Evolutionary conservation across 805 yeast species (phyloP).

Genomic region (Starmerella tilneyi): DNA sequence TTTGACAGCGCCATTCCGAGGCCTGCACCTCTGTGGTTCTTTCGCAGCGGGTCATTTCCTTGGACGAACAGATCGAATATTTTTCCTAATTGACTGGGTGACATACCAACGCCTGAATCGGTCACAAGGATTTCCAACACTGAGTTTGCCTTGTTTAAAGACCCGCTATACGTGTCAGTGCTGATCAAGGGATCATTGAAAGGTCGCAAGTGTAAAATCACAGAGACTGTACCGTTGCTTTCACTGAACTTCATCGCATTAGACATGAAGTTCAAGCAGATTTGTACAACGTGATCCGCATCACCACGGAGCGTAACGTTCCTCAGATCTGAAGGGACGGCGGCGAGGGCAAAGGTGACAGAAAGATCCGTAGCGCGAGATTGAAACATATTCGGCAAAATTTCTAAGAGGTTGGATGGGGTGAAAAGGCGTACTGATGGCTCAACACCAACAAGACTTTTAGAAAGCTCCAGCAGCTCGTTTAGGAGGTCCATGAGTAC

Average conservation of each 20-base stretch:
- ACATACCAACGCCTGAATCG: slow-evolving; percentile 93
- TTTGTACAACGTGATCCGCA: slow-evolving; percentile 77
- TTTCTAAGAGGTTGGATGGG: slow-evolving; percentile 66
- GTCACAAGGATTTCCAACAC: slow-evolving; percentile 58
- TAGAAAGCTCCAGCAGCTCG: slow-evolving; percentile 81
- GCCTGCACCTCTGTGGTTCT: slow-evolving; percentile 94
- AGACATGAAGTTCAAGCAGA: slow-evolving; percentile 83
- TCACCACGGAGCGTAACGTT: slow-evolving; percentile 65
- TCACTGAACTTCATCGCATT: slow-evolving; percentile 91
- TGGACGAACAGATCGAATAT: slow-evolving; percentile 95
- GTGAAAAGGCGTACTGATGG: slow-evolving; percentile 73
- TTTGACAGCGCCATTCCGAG: slow-evolving; percentile 81
- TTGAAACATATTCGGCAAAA: slow-evolving; percentile 72
- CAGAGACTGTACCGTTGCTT: slow-evolving; percentile 33
- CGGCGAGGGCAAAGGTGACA: slow-evolving; percentile 52
- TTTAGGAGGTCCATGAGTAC: slow-evolving; percentile 78
- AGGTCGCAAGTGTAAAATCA: slow-evolving; percentile 18
- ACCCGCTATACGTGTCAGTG: slow-evolving; percentile 11
- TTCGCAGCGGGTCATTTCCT: slow-evolving; percentile 87
- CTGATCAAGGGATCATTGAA: slow-evolving; percentile 13
- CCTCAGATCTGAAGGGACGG: slow-evolving; percentile 43
- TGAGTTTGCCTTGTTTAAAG: slow-evolving; percentile 12
- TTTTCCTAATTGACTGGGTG: slow-evolving; percentile 63
- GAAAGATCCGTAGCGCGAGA: slow-evolving; percentile 45
- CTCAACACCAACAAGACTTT: slow-evolving; percentile 74